Conservation (phyloP, 805 yeast species). For the Sugiyamaella valdiviana region DNA sequence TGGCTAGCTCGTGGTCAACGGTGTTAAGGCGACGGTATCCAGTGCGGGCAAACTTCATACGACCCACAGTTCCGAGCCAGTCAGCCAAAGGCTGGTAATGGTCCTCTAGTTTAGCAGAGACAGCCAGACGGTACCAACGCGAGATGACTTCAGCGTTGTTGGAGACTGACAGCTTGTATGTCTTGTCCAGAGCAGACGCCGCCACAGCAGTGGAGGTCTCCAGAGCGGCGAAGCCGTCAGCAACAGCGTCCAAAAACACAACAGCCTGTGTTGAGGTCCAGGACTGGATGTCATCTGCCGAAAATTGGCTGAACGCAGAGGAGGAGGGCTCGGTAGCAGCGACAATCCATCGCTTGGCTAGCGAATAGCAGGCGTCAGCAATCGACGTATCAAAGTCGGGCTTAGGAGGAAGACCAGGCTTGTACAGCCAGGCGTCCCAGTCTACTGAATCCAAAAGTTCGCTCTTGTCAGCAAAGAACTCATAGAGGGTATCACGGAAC, state of each 20-base stretch:
- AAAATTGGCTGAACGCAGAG: slow-evolving; percentile 33
- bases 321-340: slow-evolving; percentile 27
- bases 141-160: slow-evolving; percentile 75
- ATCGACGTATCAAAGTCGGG: slow-evolving; percentile 74
- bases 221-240: slow-evolving; percentile 36
- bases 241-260: slow-evolving; percentile 67
- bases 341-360: slow-evolving; percentile 61
- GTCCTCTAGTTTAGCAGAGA: slow-evolving; percentile 46
- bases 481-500: slow-evolving; percentile 71
- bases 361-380: slow-evolving; percentile 61
- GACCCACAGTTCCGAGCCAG: slow-evolving; percentile 87
- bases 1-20: slow-evolving; percentile 62
- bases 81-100: slow-evolving; percentile 52
- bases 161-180: slow-evolving; percentile 46
- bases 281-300: slow-evolving; percentile 42
- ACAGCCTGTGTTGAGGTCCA: slow-evolving; percentile 74
- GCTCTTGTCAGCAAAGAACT: slow-evolving; percentile 42
- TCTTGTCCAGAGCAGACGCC: slow-evolving; percentile 32
- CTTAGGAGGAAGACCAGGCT: slow-evolving; percentile 84
- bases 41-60: slow-evolving; percentile 93
- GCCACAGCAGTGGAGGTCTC: slow-evolving; percentile 34
- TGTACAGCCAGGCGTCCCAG: slow-evolving; percentile 79
- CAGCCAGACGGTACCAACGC: slow-evolving; percentile 67
- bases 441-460: slow-evolving; percentile 61
- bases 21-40: slow-evolving; percentile 60